Conservation (phyloP, 139 green algal genomes). For the Ostreobium quekettii region DNA sequence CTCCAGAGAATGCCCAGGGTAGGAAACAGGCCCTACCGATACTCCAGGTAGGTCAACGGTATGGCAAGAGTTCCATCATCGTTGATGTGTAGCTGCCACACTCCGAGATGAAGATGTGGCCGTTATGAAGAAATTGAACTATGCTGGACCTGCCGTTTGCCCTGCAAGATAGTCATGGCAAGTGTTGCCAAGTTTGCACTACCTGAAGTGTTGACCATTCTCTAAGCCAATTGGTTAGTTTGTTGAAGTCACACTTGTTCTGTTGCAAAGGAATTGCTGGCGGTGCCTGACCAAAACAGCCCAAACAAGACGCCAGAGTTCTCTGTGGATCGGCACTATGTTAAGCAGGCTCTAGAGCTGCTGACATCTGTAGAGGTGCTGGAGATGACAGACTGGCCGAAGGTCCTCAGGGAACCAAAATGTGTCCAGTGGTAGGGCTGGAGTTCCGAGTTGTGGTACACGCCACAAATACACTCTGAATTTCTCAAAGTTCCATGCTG, state of each 20-base stretch:
- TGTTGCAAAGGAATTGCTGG: constrained; percentile 4
- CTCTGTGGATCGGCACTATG: constrained; percentile 13
- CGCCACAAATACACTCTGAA: too few species aligned
- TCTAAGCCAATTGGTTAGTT: neutral
- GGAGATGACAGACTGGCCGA: neutral
- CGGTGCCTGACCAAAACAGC: neutral
- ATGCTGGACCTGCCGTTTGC: too few species aligned
- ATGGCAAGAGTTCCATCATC: neutral
- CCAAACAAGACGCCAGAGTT: neutral
- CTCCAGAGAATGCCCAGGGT: neutral
- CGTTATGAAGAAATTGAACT: neutral
- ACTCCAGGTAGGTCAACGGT: neutral
- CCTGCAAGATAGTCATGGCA: too few species aligned
- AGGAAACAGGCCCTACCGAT: constrained; percentile 3
- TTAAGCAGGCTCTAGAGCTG: constrained; percentile 6
- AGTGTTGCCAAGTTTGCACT: too few species aligned
- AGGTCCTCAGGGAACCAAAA: neutral
- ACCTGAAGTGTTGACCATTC: neutral
- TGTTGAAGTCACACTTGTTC: neutral
- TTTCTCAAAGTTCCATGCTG: neutral
- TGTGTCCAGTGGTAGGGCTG: neutral
- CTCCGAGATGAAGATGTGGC: neutral
- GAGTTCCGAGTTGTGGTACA: too few species aligned
- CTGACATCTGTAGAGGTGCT: constrained; percentile 4
- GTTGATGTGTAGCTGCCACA: neutral